Base-by-base conservation (phyloP, 1,284 basidiomycete species). In the Schizophyllum commune region DNA sequence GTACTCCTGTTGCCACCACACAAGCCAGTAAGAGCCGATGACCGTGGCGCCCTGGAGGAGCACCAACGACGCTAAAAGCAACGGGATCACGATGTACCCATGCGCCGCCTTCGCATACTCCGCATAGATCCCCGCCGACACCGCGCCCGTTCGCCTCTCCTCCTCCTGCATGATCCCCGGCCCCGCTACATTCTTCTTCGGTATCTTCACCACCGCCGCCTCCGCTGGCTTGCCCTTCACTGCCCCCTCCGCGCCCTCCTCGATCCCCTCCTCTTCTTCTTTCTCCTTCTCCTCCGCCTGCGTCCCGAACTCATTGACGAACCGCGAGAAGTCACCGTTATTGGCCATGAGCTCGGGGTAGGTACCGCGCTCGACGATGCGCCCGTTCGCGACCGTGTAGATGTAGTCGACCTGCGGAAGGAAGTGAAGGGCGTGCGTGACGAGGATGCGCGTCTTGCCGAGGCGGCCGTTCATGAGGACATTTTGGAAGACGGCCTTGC, bases 391-490 rank as follows among this genome's bases (percentile, higher is more conserved):
- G 52, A 91, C 72, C 33, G 84, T 83, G 67, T 83, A 87, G 66
- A 91, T 85, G 68, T 88, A 89, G 69, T 91, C 89, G 17, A 91
- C 88, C 63, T 88, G 78, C 0, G 88, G 86, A 20, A 93, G 80
- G 75, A 93, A 90, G 71, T 93, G 90, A 6, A 94, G 78, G 0
- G 89, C 91, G 67, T 93, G 91, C 0, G 91, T 94, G 54, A 92
- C 89, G 58, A 96, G 84, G 39, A 96, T 79, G 39, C 92, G 84
- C 9, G 94, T 95, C 72, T 92, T 92, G 63, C 82, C 83, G 11
- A 73, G 66, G 7, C 76, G 69, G 21, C 70, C 81, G 65, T 86
- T 83, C 63, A 86, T 79, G 62, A 96, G 80, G 22, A 94, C 91
- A 65, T 95, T 88, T 68, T 89, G 84, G 77, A 96, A 94, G 27